phyloP scores from a whole-genome alignment of 768 basidiomycete species.

The Collybiopsis luxurians region DNA sequence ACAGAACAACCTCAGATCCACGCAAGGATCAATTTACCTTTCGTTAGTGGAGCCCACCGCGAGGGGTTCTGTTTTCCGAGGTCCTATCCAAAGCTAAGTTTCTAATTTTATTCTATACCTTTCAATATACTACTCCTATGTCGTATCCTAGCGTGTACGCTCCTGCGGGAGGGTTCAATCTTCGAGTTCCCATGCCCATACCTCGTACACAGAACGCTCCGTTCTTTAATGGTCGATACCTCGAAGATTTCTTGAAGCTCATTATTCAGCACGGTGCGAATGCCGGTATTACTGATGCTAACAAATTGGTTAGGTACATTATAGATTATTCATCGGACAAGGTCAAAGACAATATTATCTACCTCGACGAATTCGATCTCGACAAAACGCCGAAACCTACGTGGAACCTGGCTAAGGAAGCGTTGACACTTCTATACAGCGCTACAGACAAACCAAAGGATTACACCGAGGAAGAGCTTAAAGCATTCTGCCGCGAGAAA shows the following conservation, averaged over 20 bases:
- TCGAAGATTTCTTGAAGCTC: neutral
- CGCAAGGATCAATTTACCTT: neutral
- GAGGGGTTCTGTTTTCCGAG: constrained; percentile 4
- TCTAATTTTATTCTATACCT: neutral
- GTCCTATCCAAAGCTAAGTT: neutral
- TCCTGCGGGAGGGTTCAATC: no score
- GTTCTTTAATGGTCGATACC: neutral
- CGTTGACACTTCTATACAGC: neutral
- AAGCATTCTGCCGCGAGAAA: constrained; percentile 1
- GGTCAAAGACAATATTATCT: neutral
- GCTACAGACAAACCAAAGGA: neutral
- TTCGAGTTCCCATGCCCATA: constrained; percentile 1
- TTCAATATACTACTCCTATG: neutral
- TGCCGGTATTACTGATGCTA: neutral
- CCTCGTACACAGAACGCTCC: neutral
- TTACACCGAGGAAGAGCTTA: constrained; percentile 4
- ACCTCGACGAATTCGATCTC: neutral
- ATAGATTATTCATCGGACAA: neutral
- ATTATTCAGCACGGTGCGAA: neutral
- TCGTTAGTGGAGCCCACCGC: constrained; percentile 6
- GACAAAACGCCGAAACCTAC: neutral
- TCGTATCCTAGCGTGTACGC: neutral
- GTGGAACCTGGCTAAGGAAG: neutral
- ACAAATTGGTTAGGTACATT: constrained; percentile 5
- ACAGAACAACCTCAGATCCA: neutral